Percentiles rank a stretch among this genome's conserved stretches.
These are phyloP conservation scores for Chaetomium tenue DNA, from an alignment of 495 filamentous ascomycete species.

Conservation along the genomic window DNA sequence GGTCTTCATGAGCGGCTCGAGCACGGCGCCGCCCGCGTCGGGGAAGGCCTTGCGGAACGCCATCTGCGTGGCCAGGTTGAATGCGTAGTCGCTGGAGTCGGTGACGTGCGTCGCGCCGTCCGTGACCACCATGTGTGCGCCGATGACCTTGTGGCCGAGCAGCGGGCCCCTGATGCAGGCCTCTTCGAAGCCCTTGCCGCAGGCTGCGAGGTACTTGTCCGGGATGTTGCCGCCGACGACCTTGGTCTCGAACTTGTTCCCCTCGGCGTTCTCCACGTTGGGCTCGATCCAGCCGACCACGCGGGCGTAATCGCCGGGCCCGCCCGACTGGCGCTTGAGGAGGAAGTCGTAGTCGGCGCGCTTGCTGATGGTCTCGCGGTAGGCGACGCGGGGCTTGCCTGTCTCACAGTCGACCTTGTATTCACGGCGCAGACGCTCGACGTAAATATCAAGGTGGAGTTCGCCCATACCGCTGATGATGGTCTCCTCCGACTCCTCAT, in stretches of 20 bases:
- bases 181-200: conserved; percentile 90
- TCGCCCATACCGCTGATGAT: conserved; percentile 99
- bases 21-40: conserved; percentile 70
- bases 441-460: conserved; percentile 93
- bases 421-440: conserved; percentile 96
- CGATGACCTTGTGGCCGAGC: conserved; percentile 90
- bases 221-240: conserved; percentile 88
- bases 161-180: conserved; percentile 86
- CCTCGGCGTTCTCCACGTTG: conserved; percentile 59
- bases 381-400: conserved; percentile 96
- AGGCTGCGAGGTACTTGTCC: conserved; percentile 94
- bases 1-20: conserved; percentile 98
- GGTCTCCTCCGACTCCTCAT: conserved; percentile 86
- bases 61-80: conserved; percentile 93
- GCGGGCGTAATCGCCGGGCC: conserved; percentile 93
- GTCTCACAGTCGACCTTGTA: conserved; percentile 94
- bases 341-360: conserved; percentile 83
- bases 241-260: conserved; percentile 82
- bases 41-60: conserved; percentile 95
- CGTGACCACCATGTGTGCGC: conserved; percentile 85
- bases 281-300: conserved; percentile 94
- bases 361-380: conserved; percentile 86
- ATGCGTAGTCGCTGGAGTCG: conserved; percentile 97
- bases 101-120: conserved; percentile 98
- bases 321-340: conserved; percentile 94